phyloP scores from a whole-genome alignment of 257 asterid genomes.

The Solanum sitiens region DNA sequence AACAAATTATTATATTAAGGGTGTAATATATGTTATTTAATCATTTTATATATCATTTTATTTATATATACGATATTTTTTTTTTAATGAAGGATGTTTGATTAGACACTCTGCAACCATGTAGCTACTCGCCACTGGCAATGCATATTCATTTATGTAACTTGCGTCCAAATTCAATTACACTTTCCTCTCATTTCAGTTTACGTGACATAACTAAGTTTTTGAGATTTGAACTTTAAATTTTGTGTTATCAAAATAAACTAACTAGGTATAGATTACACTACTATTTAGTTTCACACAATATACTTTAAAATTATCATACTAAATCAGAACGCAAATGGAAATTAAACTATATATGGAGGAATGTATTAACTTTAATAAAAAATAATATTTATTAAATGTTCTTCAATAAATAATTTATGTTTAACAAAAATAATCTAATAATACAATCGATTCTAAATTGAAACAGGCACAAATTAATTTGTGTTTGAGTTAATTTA shows the following conservation, averaged over 20 bases:
- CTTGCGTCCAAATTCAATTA: background rate
- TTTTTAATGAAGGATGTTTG: fast-evolving
- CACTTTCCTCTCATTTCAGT: background rate
- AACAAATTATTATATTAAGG: no score
- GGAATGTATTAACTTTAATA: background rate
- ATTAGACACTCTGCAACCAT: no score
- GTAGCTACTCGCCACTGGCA: background rate
- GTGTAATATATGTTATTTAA: no score
- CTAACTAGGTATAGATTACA: background rate
- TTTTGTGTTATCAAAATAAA: background rate
- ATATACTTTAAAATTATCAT: background rate
- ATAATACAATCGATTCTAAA: no score
- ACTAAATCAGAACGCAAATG: background rate
- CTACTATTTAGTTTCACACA: background rate
- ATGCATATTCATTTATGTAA: background rate
- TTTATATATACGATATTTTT: no score
- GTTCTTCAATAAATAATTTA: no score
- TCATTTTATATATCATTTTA: no score
- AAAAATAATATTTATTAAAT: no score
- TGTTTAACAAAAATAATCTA: background rate
- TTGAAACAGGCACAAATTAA: background rate
- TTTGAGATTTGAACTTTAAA: no score
- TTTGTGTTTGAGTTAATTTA: background rate
- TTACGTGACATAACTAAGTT: background rate
- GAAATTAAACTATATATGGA: background rate